Conservation (phyloP, 2,329 filamentous ascomycete genomes). For the Byssochlamys sp. region DNA sequence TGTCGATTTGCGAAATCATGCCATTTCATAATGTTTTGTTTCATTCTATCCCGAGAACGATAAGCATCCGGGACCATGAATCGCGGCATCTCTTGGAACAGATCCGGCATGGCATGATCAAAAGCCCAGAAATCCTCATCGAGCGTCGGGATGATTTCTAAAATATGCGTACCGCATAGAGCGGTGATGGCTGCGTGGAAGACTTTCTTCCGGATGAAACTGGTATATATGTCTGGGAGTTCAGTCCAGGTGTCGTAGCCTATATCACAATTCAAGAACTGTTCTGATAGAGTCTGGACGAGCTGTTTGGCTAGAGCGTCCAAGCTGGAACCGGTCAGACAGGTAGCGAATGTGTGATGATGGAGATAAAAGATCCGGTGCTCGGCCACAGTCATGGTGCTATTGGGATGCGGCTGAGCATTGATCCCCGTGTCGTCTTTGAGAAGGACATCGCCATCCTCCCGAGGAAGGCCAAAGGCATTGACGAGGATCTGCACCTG, state of each 20-base stretch:
- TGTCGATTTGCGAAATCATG: constrained; percentile 3
- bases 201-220: constrained; percentile 3
- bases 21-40: constrained; percentile 4
- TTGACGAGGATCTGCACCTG: constrained; percentile 2
- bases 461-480: constrained; percentile 1
- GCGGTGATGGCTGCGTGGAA: constrained; percentile 11
- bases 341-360: background rate
- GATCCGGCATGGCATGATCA: constrained; percentile 1
- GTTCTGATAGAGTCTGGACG: constrained; percentile 1
- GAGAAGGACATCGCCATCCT: constrained; percentile 1
- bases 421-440: constrained; percentile 3
- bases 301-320: constrained; percentile 4
- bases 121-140: constrained; percentile 32
- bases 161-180: constrained; percentile 35
- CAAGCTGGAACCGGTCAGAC: constrained; percentile 1
- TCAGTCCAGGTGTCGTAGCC: background rate
- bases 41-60: background rate
- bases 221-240: background rate
- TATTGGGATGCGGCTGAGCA: constrained; percentile 1
- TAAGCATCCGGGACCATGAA: background rate
- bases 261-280: background rate
- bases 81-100: background rate
- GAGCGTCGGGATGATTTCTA: constrained; percentile 33
- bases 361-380: constrained; percentile 3
- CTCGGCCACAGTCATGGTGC: constrained; percentile 3